These are phyloP conservation scores for Jimgerdemannia lactiflua DNA, from an alignment of 192 early-diverging fungal genomes.

Conservation along the genomic window DNA sequence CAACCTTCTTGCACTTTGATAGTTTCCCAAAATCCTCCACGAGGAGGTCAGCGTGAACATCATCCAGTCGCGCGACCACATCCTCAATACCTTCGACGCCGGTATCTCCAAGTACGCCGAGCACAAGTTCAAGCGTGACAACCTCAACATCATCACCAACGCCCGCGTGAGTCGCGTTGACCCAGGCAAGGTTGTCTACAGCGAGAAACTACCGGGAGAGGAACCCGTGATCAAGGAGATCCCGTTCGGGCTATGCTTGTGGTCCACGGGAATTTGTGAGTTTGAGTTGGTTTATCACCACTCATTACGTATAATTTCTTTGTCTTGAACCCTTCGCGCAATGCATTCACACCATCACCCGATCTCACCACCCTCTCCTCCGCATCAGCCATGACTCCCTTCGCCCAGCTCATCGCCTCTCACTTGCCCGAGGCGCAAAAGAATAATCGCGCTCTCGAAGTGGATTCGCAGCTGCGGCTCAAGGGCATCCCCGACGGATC, in stretches of 20 bases:
- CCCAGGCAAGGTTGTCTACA: slow-evolving; percentile 50
- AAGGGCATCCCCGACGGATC: slow-evolving; percentile 48
- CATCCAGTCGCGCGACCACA: slow-evolving; percentile 68
- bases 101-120: slow-evolving; percentile 67
- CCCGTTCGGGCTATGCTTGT: slow-evolving; percentile 49
- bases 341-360: not conserved
- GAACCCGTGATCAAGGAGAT: slow-evolving; percentile 22
- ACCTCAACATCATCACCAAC: slow-evolving; percentile 66
- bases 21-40: slow-evolving; percentile 62
- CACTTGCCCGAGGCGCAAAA: slow-evolving; percentile 45
- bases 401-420: slow-evolving; percentile 43
- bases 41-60: slow-evolving; percentile 55
- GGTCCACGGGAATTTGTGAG: slow-evolving; percentile 56
- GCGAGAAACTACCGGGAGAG: slow-evolving; percentile 37
- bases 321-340: slow-evolving; percentile 7
- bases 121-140: slow-evolving; percentile 56
- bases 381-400: slow-evolving; percentile 45
- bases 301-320: not conserved
- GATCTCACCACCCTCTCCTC: not conserved
- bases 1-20: slow-evolving; percentile 14
- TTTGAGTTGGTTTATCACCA: not conserved
- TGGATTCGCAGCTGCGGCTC: slow-evolving; percentile 54
- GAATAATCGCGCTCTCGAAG: slow-evolving; percentile 58
- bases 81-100: slow-evolving; percentile 69
- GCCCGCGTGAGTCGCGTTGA: slow-evolving; percentile 62